Conservation (phyloP, 2,329 filamentous ascomycete genomes). For the Aspergillus awamori region DNA sequence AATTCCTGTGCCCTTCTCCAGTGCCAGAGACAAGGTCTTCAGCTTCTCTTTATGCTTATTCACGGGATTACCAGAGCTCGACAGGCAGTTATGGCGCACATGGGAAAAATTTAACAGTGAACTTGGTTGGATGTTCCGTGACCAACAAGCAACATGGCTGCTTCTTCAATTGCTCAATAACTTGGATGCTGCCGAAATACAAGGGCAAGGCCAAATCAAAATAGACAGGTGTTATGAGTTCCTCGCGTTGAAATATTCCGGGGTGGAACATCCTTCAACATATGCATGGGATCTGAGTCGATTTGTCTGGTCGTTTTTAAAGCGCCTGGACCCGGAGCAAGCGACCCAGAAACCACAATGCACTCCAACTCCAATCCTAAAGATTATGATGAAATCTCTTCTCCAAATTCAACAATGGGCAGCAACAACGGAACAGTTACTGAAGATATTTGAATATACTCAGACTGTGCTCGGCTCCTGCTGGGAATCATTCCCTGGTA, state of each 20-base stretch:
- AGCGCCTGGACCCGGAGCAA: not conserved
- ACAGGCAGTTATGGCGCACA: not conserved
- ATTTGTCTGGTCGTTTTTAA: slow-evolving; percentile 9
- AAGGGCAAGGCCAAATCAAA: not conserved
- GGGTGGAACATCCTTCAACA: not conserved
- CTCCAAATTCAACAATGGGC: slow-evolving; percentile 5
- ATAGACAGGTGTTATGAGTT: not conserved
- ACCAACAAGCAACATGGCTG: slow-evolving; percentile 8
- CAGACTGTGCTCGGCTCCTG: not conserved
- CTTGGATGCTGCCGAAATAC: not conserved
- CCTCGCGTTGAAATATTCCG: not conserved
- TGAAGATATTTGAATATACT: slow-evolving; percentile 3
- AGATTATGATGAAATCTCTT: not conserved
- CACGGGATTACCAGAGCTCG: not conserved
- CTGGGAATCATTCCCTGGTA: slow-evolving; percentile 5
- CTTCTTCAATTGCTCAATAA: not conserved
- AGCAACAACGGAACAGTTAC: not conserved
- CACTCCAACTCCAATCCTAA: slow-evolving; percentile 4
- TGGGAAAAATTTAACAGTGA: slow-evolving; percentile 2
- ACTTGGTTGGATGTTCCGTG: slow-evolving; percentile 8
- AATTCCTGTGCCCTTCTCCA: not conserved
- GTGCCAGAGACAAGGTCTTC: not conserved
- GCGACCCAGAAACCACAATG: not conserved
- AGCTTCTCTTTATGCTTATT: not conserved
- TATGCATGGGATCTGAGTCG: slow-evolving; percentile 10